Conservation (phyloP, 2,329 filamentous ascomycete species). For the Calonectria henricotiae region DNA sequence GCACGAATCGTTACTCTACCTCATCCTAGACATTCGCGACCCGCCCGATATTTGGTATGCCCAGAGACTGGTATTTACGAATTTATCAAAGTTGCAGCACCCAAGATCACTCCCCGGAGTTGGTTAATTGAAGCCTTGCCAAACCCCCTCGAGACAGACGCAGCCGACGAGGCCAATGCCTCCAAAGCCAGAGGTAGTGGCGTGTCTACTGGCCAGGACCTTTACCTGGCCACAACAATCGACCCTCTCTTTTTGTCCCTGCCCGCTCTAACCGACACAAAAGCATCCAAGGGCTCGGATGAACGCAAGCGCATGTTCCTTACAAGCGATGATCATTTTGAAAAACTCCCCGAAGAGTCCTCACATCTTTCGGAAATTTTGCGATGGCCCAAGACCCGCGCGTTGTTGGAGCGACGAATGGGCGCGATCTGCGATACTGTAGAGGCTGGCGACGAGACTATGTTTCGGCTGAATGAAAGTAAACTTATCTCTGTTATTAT, state of each 20-base stretch:
- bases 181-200: constrained; percentile 48
- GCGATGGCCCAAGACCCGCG: constrained; percentile 64
- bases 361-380: constrained; percentile 75
- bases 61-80: constrained; percentile 77
- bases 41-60: constrained; percentile 75
- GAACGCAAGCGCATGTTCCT: constrained; percentile 76
- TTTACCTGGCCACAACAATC: constrained; percentile 88
- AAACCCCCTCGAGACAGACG: constrained; percentile 35
- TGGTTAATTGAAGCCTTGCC: constrained; percentile 71
- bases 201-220: constrained; percentile 77
- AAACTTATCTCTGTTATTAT: constrained; percentile 80
- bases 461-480: constrained; percentile 84
- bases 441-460: constrained; percentile 85
- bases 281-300: constrained; percentile 61
- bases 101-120: constrained; percentile 71
- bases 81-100: constrained; percentile 72
- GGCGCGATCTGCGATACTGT: constrained; percentile 84
- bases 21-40: constrained; percentile 71
- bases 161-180: constrained; percentile 43
- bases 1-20: constrained; percentile 74
- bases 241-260: constrained; percentile 90
- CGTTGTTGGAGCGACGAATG: constrained; percentile 77
- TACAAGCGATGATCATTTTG: constrained; percentile 80
- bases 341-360: constrained; percentile 70
- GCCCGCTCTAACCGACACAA: constrained; percentile 74